phyloP scores from a whole-genome alignment of 208 protist genomes.

The Trypanosoma congolense region DNA sequence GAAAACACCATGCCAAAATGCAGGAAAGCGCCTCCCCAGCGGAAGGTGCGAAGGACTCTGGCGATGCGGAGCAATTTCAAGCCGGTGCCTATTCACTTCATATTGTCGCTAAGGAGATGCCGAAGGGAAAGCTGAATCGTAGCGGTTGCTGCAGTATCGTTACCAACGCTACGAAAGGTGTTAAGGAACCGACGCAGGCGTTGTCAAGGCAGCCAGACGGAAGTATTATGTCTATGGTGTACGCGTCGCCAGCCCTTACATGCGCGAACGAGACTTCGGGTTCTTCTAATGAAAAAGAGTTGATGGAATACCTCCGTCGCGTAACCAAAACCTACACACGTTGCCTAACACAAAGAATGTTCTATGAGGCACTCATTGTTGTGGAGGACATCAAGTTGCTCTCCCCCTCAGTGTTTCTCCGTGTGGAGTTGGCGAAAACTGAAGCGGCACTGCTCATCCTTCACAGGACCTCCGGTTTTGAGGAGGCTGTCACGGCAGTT shows the following conservation, averaged over 20 bases:
- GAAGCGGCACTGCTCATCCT: constrained; percentile 30
- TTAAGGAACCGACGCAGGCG: background rate
- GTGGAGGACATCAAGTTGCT: constrained; percentile 19
- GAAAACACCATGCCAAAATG: background rate
- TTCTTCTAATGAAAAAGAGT: background rate
- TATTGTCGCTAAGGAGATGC: constrained; percentile 6
- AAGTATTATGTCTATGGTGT: background rate
- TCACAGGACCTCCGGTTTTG: background rate
- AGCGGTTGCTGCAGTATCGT: background rate
- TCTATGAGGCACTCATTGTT: constrained; percentile 13
- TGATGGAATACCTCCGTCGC: constrained; percentile 1
- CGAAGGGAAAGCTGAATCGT: background rate
- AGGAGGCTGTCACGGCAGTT: constrained; percentile 1
- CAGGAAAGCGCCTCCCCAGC: background rate
- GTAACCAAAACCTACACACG: background rate
- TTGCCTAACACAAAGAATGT: constrained; percentile 2
- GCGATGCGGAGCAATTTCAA: background rate
- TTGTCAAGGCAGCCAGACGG: too few species aligned
- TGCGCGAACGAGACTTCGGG: background rate
- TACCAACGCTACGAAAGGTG: background rate
- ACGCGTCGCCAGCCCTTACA: background rate
- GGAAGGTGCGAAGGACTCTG: background rate
- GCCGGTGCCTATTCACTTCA: constrained; percentile 15
- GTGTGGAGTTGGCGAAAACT: constrained; percentile 13
- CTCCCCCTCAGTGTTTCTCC: constrained; percentile 7